phyloP scores from a whole-genome alignment of 345 rosid species.

The Aegle marmelos region DNA sequence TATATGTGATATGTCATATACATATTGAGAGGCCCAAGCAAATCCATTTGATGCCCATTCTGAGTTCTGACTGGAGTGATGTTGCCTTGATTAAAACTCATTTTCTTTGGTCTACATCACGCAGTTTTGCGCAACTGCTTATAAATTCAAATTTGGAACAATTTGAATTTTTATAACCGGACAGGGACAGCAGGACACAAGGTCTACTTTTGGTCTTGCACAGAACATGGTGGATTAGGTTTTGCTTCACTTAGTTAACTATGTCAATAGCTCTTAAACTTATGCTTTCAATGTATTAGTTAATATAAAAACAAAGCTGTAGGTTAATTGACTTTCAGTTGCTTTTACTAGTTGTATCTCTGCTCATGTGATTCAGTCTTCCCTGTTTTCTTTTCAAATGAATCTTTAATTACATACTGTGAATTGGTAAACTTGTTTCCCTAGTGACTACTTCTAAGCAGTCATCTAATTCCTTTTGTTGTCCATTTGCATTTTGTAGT shows the following conservation, averaged over 20 bases:
- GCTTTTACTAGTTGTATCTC: neutral
- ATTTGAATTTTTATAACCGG: neutral
- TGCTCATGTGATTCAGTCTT: slow-evolving; percentile 2
- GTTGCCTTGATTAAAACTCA: neutral
- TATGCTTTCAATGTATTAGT: neutral
- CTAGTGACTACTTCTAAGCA: neutral
- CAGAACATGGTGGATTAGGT: neutral
- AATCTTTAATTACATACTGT: neutral
- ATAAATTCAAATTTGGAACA: neutral
- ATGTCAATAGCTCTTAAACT: no score
- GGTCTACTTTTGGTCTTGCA: neutral
- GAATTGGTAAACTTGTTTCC: neutral
- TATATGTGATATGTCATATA: neutral
- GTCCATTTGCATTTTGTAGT: slow-evolving; percentile 30
- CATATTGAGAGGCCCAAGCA: neutral
- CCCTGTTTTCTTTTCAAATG: neutral
- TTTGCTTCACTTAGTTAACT: neutral
- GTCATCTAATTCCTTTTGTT: neutral
- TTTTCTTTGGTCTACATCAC: neutral
- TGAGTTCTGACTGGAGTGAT: neutral
- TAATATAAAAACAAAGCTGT: neutral
- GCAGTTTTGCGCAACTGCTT: neutral
- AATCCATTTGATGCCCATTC: neutral
- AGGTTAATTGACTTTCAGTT: neutral
- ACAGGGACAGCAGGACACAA: neutral